Conservation (phyloP, 1,284 basidiomycete species). For the Rhodotorula glutinis region DNA sequence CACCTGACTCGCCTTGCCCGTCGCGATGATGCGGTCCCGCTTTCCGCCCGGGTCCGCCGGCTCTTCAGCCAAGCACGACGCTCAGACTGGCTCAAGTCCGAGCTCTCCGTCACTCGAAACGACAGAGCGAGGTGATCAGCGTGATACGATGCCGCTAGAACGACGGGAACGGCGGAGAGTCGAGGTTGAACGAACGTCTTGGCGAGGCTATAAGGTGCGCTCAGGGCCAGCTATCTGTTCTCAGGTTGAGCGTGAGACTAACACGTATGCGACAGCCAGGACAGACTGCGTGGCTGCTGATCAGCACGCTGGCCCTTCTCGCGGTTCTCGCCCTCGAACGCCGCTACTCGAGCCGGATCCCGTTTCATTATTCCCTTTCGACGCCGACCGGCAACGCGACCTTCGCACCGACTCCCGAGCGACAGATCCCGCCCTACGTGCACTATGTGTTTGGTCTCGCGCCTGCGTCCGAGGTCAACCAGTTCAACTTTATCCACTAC, state of each 20-base stretch:
- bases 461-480: conserved; percentile 36
- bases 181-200: background rate
- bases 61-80: background rate
- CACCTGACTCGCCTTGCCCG: too few species aligned
- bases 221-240: too few species aligned
- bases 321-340: background rate
- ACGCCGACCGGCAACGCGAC: conserved; percentile 7
- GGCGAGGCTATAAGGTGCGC: too few species aligned
- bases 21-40: background rate
- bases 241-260: too few species aligned
- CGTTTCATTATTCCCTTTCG: conserved; percentile 23
- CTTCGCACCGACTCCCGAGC: conserved; percentile 8
- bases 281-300: too few species aligned
- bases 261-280: too few species aligned
- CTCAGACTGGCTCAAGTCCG: background rate
- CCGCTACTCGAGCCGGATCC: conserved; percentile 9
- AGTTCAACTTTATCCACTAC: conserved; percentile 40
- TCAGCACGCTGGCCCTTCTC: background rate
- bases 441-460: conserved; percentile 41
- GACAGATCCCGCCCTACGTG: conserved; percentile 31
- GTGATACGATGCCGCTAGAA: background rate
- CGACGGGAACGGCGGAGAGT: background rate
- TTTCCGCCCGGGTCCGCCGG: background rate
- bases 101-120: background rate
- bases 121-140: background rate